phyloP scores from a whole-genome alignment of 2,329 filamentous ascomycete species.

The Xylaria sp. region DNA sequence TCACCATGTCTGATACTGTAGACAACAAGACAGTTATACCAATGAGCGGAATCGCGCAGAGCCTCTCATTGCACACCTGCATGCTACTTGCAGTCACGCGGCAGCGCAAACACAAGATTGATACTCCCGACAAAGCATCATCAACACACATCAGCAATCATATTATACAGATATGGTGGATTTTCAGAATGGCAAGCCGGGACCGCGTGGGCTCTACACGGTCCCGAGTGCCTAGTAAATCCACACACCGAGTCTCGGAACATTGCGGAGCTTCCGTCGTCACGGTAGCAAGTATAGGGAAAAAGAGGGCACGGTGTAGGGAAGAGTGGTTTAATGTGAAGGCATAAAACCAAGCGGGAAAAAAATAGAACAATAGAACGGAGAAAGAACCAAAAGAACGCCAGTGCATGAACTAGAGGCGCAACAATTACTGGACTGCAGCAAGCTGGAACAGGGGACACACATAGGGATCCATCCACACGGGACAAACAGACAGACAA shows the following conservation, averaged over 20 bases:
- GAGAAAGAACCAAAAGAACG: slow-evolving; percentile 36
- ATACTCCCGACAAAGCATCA: background rate
- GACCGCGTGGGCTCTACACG: slow-evolving; percentile 6
- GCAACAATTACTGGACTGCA: slow-evolving; percentile 30
- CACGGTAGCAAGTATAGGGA: slow-evolving; percentile 5
- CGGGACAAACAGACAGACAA: slow-evolving; percentile 28
- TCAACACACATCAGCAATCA: background rate
- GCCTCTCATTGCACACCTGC: background rate
- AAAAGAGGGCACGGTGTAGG: background rate
- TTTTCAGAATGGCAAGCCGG: slow-evolving; percentile 7
- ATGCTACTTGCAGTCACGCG: slow-evolving; percentile 12
- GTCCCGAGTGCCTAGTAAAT: slow-evolving; percentile 16
- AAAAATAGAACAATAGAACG: slow-evolving; percentile 18
- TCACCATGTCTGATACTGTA: background rate
- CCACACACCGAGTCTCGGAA: slow-evolving; percentile 18
- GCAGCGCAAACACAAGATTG: slow-evolving; percentile 8
- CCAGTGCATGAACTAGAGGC: slow-evolving; percentile 37
- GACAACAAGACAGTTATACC: background rate
- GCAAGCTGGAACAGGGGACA: slow-evolving; percentile 35
- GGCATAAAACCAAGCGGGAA: slow-evolving; percentile 3
- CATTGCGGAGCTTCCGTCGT: slow-evolving; percentile 22
- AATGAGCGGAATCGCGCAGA: slow-evolving; percentile 4
- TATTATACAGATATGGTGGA: background rate
- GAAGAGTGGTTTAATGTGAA: slow-evolving; percentile 1
- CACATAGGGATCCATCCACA: slow-evolving; percentile 33